A percentile compares a stretch with the other conserved stretches of the same genome.
Evolutionary conservation across 352 stramenopile species (phyloP).

Genomic region (Pythium insidiosum): DNA sequence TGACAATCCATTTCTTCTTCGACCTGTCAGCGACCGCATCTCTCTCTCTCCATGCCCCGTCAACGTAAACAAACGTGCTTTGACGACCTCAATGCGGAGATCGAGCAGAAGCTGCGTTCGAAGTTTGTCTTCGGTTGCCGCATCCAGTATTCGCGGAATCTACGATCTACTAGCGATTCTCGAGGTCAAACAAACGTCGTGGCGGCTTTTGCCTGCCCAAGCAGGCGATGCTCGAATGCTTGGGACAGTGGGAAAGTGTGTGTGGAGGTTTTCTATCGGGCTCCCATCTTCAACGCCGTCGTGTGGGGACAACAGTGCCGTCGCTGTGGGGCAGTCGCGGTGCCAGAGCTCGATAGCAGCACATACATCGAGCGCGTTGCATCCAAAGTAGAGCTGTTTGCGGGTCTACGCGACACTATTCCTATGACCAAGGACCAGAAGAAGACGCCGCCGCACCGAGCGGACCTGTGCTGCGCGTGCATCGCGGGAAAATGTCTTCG

Average conservation of each 20-base stretch:
- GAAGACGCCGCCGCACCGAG: constrained; percentile 11
- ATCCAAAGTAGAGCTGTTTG: constrained; percentile 17
- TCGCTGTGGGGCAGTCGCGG: constrained; percentile 7
- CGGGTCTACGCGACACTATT: constrained; percentile 8
- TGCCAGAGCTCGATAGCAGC: constrained; percentile 7
- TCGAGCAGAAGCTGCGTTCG: no score
- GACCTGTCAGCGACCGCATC: no score
- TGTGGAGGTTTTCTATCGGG: constrained; percentile 14
- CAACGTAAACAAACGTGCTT: not conserved
- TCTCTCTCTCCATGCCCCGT: no score
- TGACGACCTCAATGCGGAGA: not conserved
- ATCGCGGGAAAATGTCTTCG: constrained; percentile 12
- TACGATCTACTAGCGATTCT: not conserved
- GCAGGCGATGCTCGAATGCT: not conserved
- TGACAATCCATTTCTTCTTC: no score
- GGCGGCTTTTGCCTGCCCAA: not conserved
- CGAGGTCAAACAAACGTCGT: not conserved
- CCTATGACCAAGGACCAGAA: not conserved
- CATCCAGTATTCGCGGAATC: not conserved
- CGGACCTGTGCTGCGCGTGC: constrained; percentile 18
- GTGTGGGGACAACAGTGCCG: constrained; percentile 20
- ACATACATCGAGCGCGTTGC: constrained; percentile 14
- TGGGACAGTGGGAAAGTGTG: constrained; percentile 12
- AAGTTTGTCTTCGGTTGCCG: no score
- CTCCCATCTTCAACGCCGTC: constrained; percentile 12